Base-by-base conservation (phyloP, 2,329 filamentous ascomycete genomes). In the Nannizziopsis arthrosporioides region DNA sequence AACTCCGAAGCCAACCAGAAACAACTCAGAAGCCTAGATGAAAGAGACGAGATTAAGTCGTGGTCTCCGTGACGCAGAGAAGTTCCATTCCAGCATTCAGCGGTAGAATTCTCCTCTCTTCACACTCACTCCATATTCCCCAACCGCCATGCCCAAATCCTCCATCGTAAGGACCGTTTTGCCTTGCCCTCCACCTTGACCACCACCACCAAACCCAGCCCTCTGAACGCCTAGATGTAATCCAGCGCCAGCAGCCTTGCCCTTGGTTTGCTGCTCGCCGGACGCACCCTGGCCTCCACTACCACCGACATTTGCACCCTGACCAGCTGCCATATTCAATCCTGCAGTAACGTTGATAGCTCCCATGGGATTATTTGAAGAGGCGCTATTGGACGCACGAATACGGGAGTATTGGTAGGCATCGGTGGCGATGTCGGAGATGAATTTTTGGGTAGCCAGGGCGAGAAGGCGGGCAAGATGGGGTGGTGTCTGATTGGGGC, bases 321-420 rank as follows among this genome's bases (percentile, higher is more conserved):
- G 68, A 12, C 69, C 76, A n/a, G n/a, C 63, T 74, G 74, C 58
- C 74, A 79, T 64, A 75, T 81, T 56, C 39, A 77, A 71, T 9
- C 70, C 74, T 6, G 74, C 75, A 2, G 76, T 74, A 1, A 82
- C 85, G 50, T 84, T 86, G 12, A 93, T 74, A 55, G 84, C 87
- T 51, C 86, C 86, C 80, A 95, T 89, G 0, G 87, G 85, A 67
- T 94, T 95, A 64, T 89, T 94, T 10, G 82, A 82, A 54, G 85
- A 89, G 19, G 77, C 81, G 50, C 83, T 88, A 62, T 92, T 93
- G 17, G 85, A 90, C n/a, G 86, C 85, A 36, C 92, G 83, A 61
- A 98, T 96, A 46, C 90, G 86, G 52, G 84, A 88, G 74, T 95
- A 96, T 68, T 98, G 92, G 67, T 98, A 98, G 2, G 92, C 88